phyloP scores from a whole-genome alignment of 2,329 filamentous ascomycete species.

The Verticillium tricorpus region DNA sequence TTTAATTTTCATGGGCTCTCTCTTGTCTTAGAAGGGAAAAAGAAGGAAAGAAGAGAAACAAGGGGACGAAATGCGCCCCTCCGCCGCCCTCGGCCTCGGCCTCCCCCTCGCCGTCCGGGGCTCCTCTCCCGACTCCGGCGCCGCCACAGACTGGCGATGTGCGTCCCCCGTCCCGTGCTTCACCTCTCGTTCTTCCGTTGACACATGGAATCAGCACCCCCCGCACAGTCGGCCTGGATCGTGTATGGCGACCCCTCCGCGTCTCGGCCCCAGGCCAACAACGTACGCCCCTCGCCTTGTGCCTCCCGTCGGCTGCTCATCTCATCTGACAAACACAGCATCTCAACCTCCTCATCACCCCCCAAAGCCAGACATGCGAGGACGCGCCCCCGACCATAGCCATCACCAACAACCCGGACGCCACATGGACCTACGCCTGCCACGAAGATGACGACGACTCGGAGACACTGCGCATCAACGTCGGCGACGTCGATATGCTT shows the following conservation, averaged over 20 bases:
- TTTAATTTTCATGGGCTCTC: neutral
- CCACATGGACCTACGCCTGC: neutral
- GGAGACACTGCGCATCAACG: neutral
- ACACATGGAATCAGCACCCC: neutral
- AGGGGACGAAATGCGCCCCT: neutral
- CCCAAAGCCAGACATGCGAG: neutral
- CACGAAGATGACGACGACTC: neutral
- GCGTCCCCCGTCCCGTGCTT: neutral
- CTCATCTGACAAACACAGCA: neutral
- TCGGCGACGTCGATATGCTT: neutral
- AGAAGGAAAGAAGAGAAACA: neutral
- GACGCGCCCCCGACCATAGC: neutral
- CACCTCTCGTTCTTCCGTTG: neutral
- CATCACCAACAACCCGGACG: neutral
- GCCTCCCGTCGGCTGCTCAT: neutral
- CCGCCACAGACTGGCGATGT: neutral
- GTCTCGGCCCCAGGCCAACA: neutral
- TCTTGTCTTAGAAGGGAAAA: neutral
- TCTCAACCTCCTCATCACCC: neutral
- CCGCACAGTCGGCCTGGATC: neutral
- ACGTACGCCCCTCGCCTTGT: neutral
- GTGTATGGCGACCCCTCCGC: neutral
- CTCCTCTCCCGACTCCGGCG: neutral
- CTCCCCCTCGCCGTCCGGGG: neutral
- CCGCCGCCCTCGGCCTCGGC: neutral